Percentiles rank a stretch among this genome's conserved stretches.
Conservation (phyloP, 768 basidiomycete genomes). For the Suillus decipiens region DNA sequence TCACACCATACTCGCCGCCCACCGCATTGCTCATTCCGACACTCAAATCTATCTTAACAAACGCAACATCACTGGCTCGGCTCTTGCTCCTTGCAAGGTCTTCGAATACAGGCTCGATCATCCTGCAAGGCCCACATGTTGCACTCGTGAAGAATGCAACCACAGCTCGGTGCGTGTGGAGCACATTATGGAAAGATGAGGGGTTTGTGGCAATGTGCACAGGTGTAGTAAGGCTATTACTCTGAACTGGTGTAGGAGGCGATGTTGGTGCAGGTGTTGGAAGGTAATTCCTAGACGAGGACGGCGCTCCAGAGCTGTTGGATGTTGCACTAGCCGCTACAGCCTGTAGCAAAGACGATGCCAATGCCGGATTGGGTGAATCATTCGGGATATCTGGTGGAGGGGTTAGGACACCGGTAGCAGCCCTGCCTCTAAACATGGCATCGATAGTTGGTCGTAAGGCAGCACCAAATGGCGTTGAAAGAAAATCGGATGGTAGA, state of each 20-base stretch:
- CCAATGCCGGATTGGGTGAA: conserved; percentile 49
- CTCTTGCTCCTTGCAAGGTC: conserved; percentile 68
- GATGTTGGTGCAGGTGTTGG: conserved; percentile 21
- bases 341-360: conserved; percentile 56
- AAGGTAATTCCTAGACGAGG: conserved; percentile 19
- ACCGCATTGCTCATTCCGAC: conserved; percentile 64
- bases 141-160: conserved; percentile 82
- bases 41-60: conserved; percentile 82
- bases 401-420: conserved; percentile 32
- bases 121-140: conserved; percentile 75
- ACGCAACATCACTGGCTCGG: conserved; percentile 54
- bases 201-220: conserved; percentile 76
- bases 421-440: conserved; percentile 65
- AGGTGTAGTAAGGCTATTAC: conserved; percentile 55
- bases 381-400: conserved; percentile 33
- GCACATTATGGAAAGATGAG: conserved; percentile 65
- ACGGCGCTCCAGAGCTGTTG: conserved; percentile 14
- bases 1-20: conserved; percentile 62
- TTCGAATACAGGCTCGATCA: conserved; percentile 86
- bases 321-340: conserved; percentile 53
- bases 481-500: conserved; percentile 80
- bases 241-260: conserved; percentile 32
- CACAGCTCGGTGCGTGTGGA: conserved; percentile 68
- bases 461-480: conserved; percentile 84
- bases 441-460: conserved; percentile 89